These are phyloP conservation scores for Picea sitchensis DNA, from an alignment of 75 land plant species.

Conservation along the genomic window DNA sequence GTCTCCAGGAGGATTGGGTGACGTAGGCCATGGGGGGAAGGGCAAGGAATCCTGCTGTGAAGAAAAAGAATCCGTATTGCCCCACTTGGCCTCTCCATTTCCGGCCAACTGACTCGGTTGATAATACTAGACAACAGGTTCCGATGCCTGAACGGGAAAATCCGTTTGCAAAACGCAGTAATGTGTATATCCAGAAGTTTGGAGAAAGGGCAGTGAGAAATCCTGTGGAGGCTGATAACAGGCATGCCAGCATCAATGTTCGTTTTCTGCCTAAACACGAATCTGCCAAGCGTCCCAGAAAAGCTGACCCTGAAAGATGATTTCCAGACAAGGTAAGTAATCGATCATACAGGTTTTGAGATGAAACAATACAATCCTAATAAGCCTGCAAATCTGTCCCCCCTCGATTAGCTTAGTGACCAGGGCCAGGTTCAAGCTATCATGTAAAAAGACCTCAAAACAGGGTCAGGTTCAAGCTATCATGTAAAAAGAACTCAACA, in stretches of 20 bases:
- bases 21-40: slow-evolving; percentile 43
- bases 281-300: slow-evolving; percentile 40
- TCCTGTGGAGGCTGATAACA: slow-evolving; percentile 20
- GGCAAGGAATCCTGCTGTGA: slow-evolving; percentile 36
- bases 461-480: too few relatives aligned
- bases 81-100: slow-evolving; percentile 47
- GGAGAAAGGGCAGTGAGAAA: slow-evolving; percentile 45
- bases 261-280: slow-evolving; percentile 34
- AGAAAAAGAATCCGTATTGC: slow-evolving; percentile 42
- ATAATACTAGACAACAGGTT: slow-evolving; percentile 33
- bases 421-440: too few relatives aligned
- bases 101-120: slow-evolving; percentile 47
- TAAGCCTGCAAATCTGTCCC: neutral
- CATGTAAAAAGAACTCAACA: too few relatives aligned
- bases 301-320: slow-evolving; percentile 23
- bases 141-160: slow-evolving; percentile 43
- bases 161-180: slow-evolving; percentile 41
- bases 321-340: too few relatives aligned
- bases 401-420: too few relatives aligned
- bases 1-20: slow-evolving; percentile 29
- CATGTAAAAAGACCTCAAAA: too few relatives aligned
- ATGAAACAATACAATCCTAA: neutral
- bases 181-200: slow-evolving; percentile 33
- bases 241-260: slow-evolving; percentile 30
- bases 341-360: neutral